Evolutionary conservation across 495 filamentous ascomycete species (phyloP).

Genomic region (Wilcoxina mikolae): DNA sequence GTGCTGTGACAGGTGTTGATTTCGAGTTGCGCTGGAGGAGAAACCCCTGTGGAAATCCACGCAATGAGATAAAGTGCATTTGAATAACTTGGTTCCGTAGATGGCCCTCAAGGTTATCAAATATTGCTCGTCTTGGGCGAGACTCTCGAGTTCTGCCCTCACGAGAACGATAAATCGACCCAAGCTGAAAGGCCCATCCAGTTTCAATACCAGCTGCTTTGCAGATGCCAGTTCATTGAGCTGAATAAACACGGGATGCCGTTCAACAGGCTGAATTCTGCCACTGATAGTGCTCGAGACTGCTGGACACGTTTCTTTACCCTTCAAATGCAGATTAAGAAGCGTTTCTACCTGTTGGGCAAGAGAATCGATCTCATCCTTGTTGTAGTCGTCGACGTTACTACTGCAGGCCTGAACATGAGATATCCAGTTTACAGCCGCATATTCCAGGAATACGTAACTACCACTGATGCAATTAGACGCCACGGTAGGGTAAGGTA

Average conservation of each 20-base stretch:
- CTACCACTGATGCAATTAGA: constrained; percentile 21
- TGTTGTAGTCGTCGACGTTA: background rate
- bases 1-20: constrained; percentile 26
- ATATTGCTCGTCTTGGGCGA: background rate
- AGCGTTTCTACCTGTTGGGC: constrained; percentile 6
- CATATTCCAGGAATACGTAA: constrained; percentile 34
- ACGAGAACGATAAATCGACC: constrained; percentile 18
- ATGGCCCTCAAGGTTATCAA: constrained; percentile 5
- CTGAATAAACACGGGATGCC: constrained; percentile 8
- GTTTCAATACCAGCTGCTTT: background rate
- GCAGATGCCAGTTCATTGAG: constrained; percentile 5
- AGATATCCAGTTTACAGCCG: constrained; percentile 30
- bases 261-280: constrained; percentile 10
- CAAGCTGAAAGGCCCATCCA: background rate
- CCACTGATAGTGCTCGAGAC: background rate
- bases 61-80: constrained; percentile 29
- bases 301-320: background rate
- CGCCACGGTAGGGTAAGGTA: constrained; percentile 14
- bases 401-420: constrained; percentile 24
- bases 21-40: constrained; percentile 12
- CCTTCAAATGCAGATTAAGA: background rate
- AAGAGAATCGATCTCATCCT: background rate
- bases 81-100: constrained; percentile 28
- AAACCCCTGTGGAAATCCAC: constrained; percentile 30
- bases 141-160: constrained; percentile 21